Evolutionary conservation across 2,329 filamentous ascomycete species (phyloP).

Genomic region (Colletotrichum liaoningense): DNA sequence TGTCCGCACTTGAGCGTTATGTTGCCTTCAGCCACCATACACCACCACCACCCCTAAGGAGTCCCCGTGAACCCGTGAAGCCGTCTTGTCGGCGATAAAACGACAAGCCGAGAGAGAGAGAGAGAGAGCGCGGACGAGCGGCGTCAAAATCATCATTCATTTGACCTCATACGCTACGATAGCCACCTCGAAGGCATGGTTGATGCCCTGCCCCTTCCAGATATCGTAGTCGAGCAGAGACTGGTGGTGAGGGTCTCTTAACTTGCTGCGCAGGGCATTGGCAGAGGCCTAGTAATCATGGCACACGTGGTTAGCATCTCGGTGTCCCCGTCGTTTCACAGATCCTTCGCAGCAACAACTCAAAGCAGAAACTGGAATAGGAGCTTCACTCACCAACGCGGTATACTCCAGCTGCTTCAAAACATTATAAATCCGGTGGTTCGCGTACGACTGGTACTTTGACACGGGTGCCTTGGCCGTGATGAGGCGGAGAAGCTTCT

Average conservation of each 20-base stretch:
- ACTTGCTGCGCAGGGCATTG: not conserved
- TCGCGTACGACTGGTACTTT: constrained; percentile 24
- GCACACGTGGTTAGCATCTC: not conserved
- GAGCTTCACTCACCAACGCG: not conserved
- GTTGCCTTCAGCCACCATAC: too few species aligned
- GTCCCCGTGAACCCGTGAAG: too few species aligned
- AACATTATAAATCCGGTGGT: constrained; percentile 20
- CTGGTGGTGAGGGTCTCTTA: not conserved
- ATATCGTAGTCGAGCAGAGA: not conserved
- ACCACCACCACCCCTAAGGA: too few species aligned
- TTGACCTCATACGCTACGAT: not conserved
- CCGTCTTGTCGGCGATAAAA: not conserved
- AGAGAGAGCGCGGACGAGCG: not conserved
- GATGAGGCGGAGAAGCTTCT: constrained; percentile 28
- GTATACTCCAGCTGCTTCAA: constrained; percentile 1
- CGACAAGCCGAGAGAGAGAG: too few species aligned
- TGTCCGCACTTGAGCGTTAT: too few species aligned
- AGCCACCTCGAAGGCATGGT: not conserved
- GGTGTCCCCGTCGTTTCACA: not conserved
- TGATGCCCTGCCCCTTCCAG: not conserved
- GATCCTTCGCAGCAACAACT: not conserved
- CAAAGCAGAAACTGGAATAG: not conserved
- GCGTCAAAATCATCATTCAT: not conserved
- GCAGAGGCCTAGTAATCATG: not conserved
- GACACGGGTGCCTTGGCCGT: constrained; percentile 3